Evolutionary conservation across 352 stramenopile genomes (phyloP).

Genomic region (Phytophthora fragariaefolia): DNA sequence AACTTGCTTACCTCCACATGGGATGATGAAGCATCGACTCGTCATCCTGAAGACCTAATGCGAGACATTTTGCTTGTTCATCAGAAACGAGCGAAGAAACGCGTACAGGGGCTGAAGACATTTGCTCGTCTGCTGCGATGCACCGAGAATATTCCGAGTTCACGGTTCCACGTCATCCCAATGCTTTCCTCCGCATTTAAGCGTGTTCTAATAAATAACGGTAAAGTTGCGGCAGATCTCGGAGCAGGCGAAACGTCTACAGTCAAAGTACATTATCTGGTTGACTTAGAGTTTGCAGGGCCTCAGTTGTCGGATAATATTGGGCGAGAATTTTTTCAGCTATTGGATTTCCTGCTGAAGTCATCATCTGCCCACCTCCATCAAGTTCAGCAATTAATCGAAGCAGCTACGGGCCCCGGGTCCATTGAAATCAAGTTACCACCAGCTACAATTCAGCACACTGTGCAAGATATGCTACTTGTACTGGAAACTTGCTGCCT

Average conservation of each 20-base stretch:
- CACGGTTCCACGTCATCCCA: slow-evolving; percentile 76
- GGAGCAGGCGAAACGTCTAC: slow-evolving; percentile 25
- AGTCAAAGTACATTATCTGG: slow-evolving; percentile 81
- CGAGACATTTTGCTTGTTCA: slow-evolving; percentile 57
- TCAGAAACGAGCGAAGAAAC: slow-evolving; percentile 48
- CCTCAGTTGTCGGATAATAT: slow-evolving; percentile 49
- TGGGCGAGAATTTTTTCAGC: slow-evolving; percentile 65
- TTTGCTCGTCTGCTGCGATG: slow-evolving; percentile 64
- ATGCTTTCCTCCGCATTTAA: slow-evolving; percentile 83
- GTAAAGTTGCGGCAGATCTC: not conserved
- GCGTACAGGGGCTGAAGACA: slow-evolving; percentile 70
- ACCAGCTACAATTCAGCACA: slow-evolving; percentile 46
- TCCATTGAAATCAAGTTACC: slow-evolving; percentile 25
- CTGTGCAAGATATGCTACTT: slow-evolving; percentile 74
- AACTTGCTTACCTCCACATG: slow-evolving; percentile 15
- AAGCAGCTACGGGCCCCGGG: slow-evolving; percentile 15
- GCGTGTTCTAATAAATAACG: slow-evolving; percentile 28
- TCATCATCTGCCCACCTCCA: slow-evolving; percentile 45
- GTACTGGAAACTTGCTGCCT: slow-evolving; percentile 83
- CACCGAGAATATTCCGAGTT: slow-evolving; percentile 62
- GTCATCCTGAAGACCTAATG: slow-evolving; percentile 56
- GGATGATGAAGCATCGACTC: not conserved
- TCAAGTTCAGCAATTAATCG: slow-evolving; percentile 46
- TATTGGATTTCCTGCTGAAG: slow-evolving; percentile 67
- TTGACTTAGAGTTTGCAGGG: slow-evolving; percentile 76